A percentile compares a stretch with the other conserved stretches of the same genome.
phyloP scores from a whole-genome alignment of 768 basidiomycete species.

The Clavulina sp. region DNA sequence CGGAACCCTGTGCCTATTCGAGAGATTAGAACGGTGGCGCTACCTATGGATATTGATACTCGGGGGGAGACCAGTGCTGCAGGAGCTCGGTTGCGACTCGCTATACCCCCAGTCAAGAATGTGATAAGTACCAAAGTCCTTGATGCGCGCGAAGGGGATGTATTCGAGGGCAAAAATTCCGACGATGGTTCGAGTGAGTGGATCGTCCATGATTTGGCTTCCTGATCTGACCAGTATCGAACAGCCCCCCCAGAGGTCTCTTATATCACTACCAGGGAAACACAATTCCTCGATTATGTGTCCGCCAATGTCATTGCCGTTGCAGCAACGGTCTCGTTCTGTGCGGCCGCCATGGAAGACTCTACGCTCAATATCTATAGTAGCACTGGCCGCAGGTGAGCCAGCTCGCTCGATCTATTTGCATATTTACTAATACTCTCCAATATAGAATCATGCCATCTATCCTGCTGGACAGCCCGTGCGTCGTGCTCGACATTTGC shows the following conservation, averaged over 20 bases:
- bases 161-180: constrained; percentile 65
- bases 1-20: constrained; percentile 26
- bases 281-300: constrained; percentile 81
- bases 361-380: constrained; percentile 74
- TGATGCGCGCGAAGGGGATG: constrained; percentile 36
- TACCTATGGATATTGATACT: constrained; percentile 7
- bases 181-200: constrained; percentile 37
- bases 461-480: constrained; percentile 51
- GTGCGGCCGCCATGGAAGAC: constrained; percentile 64
- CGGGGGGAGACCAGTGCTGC: constrained; percentile 4
- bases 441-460: constrained; percentile 53
- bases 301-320: constrained; percentile 51
- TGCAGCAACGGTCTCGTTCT: constrained; percentile 45
- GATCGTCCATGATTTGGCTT: not conserved
- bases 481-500: constrained; percentile 47
- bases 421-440: not conserved
- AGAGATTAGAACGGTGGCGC: constrained; percentile 27
- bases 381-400: constrained; percentile 63
- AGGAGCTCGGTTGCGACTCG: constrained; percentile 27
- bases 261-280: constrained; percentile 44
- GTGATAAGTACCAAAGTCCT: constrained; percentile 43
- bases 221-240: not conserved
- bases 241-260: constrained; percentile 51
- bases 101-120: constrained; percentile 43
- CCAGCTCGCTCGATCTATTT: constrained; percentile 1